phyloP scores from a whole-genome alignment of 2,329 filamentous ascomycete species.

The Penicillium olsonii region DNA sequence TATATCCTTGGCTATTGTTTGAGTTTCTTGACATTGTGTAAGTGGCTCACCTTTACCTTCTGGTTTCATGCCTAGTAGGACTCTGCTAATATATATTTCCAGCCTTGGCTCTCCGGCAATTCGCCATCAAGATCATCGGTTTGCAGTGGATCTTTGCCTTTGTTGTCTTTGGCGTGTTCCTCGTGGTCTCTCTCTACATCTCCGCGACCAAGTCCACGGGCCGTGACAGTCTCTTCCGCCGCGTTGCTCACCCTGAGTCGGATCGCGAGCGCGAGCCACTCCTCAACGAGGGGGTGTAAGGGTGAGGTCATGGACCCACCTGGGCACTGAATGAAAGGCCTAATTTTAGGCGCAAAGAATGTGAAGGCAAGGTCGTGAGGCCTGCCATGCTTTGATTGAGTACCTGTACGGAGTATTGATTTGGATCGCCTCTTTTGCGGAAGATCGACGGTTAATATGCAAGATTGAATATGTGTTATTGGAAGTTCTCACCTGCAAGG shows the following conservation, averaged over 20 bases:
- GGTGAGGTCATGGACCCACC: conserved; percentile 1
- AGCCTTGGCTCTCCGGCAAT: conserved; percentile 75
- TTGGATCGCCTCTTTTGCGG: background rate
- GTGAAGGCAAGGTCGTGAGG: background rate
- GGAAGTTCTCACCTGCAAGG: background rate
- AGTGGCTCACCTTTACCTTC: conserved; percentile 23
- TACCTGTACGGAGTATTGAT: too few species aligned
- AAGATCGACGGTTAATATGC: background rate
- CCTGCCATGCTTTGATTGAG: background rate
- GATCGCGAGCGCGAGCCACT: conserved; percentile 58
- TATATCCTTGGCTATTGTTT: conserved; percentile 78
- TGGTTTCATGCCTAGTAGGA: too few species aligned
- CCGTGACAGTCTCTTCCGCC: conserved; percentile 39
- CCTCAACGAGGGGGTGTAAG: conserved; percentile 42
- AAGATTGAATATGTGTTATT: background rate
- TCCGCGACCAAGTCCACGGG: conserved; percentile 37
- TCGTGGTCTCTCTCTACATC: conserved; percentile 63
- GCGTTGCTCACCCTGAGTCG: conserved; percentile 37
- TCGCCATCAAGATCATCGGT: conserved; percentile 70
- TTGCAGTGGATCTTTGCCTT: conserved; percentile 95
- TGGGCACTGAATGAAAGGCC: too few species aligned
- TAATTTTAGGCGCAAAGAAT: background rate
- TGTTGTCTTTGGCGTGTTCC: conserved; percentile 73
- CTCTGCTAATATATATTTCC: conserved; percentile 2
- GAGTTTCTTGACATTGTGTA: conserved; percentile 70